phyloP scores from a whole-genome alignment of 2,329 filamentous ascomycete genomes.

The Aspergillus aculeatinus region DNA sequence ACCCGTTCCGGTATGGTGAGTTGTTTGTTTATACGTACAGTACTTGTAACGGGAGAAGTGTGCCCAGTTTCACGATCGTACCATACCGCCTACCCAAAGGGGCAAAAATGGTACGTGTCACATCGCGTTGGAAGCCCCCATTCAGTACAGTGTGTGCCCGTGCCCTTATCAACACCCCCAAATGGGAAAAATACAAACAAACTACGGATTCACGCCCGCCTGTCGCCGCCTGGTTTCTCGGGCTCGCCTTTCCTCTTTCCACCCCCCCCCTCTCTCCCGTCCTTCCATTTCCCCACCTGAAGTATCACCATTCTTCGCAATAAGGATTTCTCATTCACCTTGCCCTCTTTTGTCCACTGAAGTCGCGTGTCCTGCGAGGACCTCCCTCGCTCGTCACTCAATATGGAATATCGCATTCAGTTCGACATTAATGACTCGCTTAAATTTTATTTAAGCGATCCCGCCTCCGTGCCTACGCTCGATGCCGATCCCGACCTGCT shows the following conservation, averaged over 20 bases:
- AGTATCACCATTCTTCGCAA: background rate
- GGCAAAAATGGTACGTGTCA: background rate
- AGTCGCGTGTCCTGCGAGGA: conserved; percentile 17
- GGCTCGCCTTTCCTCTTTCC: conserved; percentile 15
- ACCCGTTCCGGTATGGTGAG: too few species aligned
- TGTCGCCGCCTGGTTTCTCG: conserved; percentile 6
- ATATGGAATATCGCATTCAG: conserved; percentile 64
- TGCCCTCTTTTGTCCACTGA: background rate
- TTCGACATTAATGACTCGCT: conserved; percentile 97
- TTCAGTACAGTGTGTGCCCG: too few species aligned
- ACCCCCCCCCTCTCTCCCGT: background rate
- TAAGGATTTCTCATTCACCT: background rate
- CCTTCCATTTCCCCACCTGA: background rate
- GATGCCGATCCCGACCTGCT: conserved; percentile 81
- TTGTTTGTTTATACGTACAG: too few species aligned
- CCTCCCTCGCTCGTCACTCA: conserved; percentile 41
- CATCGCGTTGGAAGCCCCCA: background rate
- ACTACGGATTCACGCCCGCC: conserved; percentile 14
- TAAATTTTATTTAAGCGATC: conserved; percentile 95
- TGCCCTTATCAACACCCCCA: conserved; percentile 15
- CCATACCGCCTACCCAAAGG: background rate
- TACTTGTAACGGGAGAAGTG: too few species aligned
- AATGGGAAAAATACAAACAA: conserved; percentile 35
- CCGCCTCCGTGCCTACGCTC: conserved; percentile 74
- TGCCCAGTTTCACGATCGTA: background rate